Evolutionary conservation across 495 filamentous ascomycete genomes (phyloP).

Genomic region (Apiosordaria backusii): DNA sequence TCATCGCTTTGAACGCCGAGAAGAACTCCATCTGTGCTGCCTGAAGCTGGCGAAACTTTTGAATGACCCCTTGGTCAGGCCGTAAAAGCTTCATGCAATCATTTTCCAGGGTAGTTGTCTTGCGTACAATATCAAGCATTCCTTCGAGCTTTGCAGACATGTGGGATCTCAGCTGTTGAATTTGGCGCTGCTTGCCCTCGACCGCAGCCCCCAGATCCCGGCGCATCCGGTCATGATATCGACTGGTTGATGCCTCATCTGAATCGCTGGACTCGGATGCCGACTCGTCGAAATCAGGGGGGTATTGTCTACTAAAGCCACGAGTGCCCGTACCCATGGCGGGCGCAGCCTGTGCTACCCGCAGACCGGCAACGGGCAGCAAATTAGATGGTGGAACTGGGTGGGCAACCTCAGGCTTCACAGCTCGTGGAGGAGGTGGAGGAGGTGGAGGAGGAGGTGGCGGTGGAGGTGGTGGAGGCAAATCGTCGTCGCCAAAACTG

Average conservation of each 20-base stretch:
- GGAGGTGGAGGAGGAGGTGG: neutral
- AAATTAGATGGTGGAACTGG: neutral
- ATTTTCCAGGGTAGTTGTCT: slow-evolving; percentile 20
- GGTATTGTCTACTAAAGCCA: neutral
- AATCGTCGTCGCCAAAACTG: neutral
- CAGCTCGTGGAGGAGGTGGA: neutral
- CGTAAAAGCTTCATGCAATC: slow-evolving; percentile 29
- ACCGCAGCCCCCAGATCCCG: slow-evolving; percentile 20
- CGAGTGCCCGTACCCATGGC: neutral
- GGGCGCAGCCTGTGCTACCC: neutral
- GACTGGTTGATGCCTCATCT: slow-evolving; percentile 1
- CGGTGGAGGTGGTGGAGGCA: neutral
- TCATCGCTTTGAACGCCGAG: slow-evolving; percentile 23
- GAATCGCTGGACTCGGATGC: slow-evolving; percentile 16
- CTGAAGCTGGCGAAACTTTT: slow-evolving; percentile 28
- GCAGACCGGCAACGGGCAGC: neutral
- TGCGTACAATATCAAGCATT: slow-evolving; percentile 12
- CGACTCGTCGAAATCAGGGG: neutral
- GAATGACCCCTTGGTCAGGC: slow-evolving; percentile 15
- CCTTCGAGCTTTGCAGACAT: slow-evolving; percentile 21
- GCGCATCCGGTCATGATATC: slow-evolving; percentile 2
- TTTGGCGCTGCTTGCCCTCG: slow-evolving; percentile 15
- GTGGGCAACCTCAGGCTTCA: neutral
- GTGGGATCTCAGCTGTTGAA: slow-evolving; percentile 12
- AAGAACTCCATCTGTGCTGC: slow-evolving; percentile 26